Base-by-base conservation (phyloP, 257 asterid genomes). In the Marsdenia floribunda region DNA sequence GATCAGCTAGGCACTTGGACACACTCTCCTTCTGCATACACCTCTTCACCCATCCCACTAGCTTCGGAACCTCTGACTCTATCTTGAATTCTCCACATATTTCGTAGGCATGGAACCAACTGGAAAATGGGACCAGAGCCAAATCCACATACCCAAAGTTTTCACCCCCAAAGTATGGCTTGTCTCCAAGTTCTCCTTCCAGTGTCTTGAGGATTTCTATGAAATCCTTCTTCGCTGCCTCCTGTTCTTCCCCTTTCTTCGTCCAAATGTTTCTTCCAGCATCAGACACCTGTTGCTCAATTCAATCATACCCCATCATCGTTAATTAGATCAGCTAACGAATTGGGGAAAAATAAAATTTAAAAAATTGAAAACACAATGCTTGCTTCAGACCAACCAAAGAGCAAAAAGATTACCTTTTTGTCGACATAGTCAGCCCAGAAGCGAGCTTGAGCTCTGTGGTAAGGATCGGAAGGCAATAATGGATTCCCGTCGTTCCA, bases 111-210 rank as follows among this genome's bases (percentile, higher is more conserved):
- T 76, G 24, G 61, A 87, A 89, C 86, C 83, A 76, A 68, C 77
- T 69, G 49, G 69, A 79, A 13, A 58, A 22, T 42, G 76, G 73
- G 35, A 88, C 50, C 3, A 88, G 46, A 67, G 82, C 83, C 26
- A 85, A 38, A 38, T 87, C 91, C 1, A 81, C 15, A 2, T 46
- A 79, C 0, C 91, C 93, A 38, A 88, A 61, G 0, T 16, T 71
- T 26, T 83, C 83, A 10, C 90, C 91, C 3, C 93, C 94, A 73
- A 89, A 87, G 67, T 77, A 85, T 14, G 84, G 71, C 64, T 83
- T 63, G 11, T 85, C 87, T 16, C 90, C 87, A 40, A 88, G 74
- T 53, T 76, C 79, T 33, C 81, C 83, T 66, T 88, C 88, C 75
- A 86, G 59, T 59, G 58, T 22, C 75, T 77, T 85, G 53, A 85